These are phyloP conservation scores for Tripterygium wilfordii DNA, from an alignment of 177 flowering plant species.

Conservation along the genomic window DNA sequence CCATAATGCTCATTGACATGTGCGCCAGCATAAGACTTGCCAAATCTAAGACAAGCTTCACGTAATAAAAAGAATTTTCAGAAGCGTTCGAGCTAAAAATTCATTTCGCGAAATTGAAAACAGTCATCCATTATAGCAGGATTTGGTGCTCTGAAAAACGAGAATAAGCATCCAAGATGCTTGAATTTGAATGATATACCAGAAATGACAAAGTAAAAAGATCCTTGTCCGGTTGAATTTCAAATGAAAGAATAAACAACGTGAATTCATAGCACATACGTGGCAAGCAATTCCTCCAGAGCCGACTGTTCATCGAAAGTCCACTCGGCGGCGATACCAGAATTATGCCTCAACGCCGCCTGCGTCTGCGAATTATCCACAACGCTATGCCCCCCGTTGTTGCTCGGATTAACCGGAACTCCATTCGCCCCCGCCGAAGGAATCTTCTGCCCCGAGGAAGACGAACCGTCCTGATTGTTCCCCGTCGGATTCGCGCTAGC, in stretches of 20 bases:
- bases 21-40: no score
- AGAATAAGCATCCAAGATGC: no score
- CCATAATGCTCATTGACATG: no score
- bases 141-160: no score
- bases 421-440: slow-evolving; percentile 18
- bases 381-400: slow-evolving; percentile 20
- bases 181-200: no score
- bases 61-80: no score
- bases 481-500: slow-evolving; percentile 54
- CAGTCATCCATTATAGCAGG: no score
- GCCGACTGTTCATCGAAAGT: slow-evolving; percentile 56
- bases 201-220: no score
- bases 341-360: slow-evolving; percentile 51
- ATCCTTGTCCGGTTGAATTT: no score
- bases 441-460: slow-evolving; percentile 11
- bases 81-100: no score
- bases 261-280: slow-evolving; percentile 24
- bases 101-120: no score
- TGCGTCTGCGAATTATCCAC: slow-evolving; percentile 9
- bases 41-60: no score
- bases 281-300: slow-evolving; percentile 48
- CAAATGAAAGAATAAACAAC: background rate
- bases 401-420: slow-evolving; percentile 18
- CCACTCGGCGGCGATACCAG: slow-evolving; percentile 62
- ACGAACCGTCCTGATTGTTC: slow-evolving; percentile 33